These are phyloP conservation scores for Gryganskiella cystojenkinii DNA, from an alignment of 192 early-diverging fungal genomes.

Conservation along the genomic window DNA sequence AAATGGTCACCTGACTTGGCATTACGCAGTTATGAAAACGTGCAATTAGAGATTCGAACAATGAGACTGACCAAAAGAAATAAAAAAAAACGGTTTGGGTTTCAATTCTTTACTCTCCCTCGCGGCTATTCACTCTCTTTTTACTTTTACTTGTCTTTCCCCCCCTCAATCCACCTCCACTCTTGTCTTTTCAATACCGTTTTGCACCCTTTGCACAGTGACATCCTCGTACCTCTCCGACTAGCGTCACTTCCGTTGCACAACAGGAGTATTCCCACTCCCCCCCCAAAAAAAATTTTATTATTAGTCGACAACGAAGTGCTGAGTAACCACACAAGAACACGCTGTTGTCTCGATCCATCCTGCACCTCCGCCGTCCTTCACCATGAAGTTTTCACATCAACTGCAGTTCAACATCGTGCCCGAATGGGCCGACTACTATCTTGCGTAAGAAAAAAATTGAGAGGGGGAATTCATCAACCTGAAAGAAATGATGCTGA, in stretches of 20 bases:
- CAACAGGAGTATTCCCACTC: too few species aligned
- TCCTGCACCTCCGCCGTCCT: background rate
- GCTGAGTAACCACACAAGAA: background rate
- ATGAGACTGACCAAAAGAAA: too few species aligned
- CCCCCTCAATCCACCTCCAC: background rate
- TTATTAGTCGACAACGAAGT: background rate
- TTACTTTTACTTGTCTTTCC: background rate
- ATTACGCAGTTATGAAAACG: too few species aligned
- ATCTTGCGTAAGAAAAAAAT: constrained; percentile 72
- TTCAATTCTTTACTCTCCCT: background rate
- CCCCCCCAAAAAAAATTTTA: too few species aligned
- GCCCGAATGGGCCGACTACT: constrained; percentile 86
- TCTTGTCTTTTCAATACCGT: background rate
- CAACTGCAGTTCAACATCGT: constrained; percentile 92
- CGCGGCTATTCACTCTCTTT: background rate
- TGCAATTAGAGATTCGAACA: too few species aligned
- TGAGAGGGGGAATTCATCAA: too few species aligned
- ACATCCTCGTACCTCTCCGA: too few species aligned
- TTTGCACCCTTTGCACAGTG: background rate
- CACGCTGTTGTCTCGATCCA: background rate
- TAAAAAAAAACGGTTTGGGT: too few species aligned
- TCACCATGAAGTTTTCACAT: constrained; percentile 92
- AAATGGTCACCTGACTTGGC: too few species aligned
- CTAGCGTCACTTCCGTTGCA: too few species aligned
- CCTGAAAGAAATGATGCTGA: background rate